A percentile compares a stretch with the other conserved stretches of the same genome.
Conservation (phyloP, 768 basidiomycete species). For the Lactarius sanguifluus region DNA sequence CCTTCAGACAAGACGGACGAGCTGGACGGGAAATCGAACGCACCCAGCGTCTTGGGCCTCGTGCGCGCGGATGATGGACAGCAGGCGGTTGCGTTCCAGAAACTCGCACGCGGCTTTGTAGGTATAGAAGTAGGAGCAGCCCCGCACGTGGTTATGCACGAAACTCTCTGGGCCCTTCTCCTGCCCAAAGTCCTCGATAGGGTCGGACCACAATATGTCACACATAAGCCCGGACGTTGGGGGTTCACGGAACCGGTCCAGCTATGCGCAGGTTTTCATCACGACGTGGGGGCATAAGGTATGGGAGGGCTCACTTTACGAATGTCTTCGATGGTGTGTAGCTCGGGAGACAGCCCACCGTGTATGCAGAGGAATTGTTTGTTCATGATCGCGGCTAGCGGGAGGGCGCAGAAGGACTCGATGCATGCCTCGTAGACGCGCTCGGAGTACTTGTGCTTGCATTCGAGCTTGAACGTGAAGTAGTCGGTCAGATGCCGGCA, state of each 20-base stretch:
- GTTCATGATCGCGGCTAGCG: conserved; percentile 97
- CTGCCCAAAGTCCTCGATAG: conserved; percentile 93
- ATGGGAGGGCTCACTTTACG: conserved; percentile 57
- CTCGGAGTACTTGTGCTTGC: conserved; percentile 99
- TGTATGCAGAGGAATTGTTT: conserved; percentile 99
- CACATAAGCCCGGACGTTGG: conserved; percentile 98
- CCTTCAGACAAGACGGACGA: conserved; percentile 15
- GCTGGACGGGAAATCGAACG: conserved; percentile 36
- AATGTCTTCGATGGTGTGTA: conserved; percentile 94
- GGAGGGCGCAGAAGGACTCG: conserved; percentile 94
- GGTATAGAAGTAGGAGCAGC: conserved; percentile 94
- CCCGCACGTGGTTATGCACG: conserved; percentile 93
- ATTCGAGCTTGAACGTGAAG: conserved; percentile 98
- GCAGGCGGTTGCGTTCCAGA: conserved; percentile 92
- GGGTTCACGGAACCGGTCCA: conserved; percentile 98
- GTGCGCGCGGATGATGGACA: conserved; percentile 96
- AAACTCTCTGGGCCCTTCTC: conserved; percentile 90
- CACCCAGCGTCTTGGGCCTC: conserved; percentile 97
- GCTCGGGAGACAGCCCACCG: conserved; percentile 92
- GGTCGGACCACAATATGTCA: conserved; percentile 98
- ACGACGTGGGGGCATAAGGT: neutral
- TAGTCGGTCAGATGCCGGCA: conserved; percentile 98
- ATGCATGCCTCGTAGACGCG: conserved; percentile 96
- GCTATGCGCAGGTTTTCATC: conserved; percentile 45
- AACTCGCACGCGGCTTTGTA: conserved; percentile 98